phyloP scores from a whole-genome alignment of 495 filamentous ascomycete species.

The Trichocladium uniseriatum region DNA sequence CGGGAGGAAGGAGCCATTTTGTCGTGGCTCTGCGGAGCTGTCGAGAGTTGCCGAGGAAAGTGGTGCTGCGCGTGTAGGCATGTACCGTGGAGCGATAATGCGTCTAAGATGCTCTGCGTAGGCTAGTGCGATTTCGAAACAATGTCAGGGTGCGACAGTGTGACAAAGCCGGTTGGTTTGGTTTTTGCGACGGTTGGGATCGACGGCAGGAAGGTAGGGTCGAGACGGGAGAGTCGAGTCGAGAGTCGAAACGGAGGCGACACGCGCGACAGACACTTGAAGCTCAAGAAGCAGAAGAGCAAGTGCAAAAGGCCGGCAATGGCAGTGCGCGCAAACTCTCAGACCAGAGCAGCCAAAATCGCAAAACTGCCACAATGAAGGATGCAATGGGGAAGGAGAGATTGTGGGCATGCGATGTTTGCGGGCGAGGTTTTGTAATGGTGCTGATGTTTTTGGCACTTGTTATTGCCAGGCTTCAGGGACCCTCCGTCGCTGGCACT shows the following conservation, averaged over 20 bases:
- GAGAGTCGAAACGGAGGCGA: too few relatives aligned
- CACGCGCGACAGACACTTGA: too few relatives aligned
- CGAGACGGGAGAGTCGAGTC: too few relatives aligned
- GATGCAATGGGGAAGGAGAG: constrained; percentile 17
- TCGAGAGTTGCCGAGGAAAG: not conserved
- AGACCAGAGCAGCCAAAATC: not conserved
- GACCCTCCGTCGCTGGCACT: not conserved
- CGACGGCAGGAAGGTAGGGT: too few relatives aligned
- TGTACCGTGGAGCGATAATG: not conserved
- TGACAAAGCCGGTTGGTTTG: not conserved
- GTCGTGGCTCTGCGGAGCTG: constrained; percentile 9
- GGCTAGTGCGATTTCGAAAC: not conserved
- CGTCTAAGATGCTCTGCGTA: not conserved
- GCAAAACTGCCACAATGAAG: constrained; percentile 1
- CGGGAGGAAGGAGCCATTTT: constrained; percentile 38
- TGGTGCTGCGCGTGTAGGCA: not conserved
- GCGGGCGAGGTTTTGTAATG: constrained; percentile 11
- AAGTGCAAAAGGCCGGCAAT: not conserved
- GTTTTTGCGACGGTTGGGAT: too few relatives aligned
- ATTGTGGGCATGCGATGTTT: constrained; percentile 1
- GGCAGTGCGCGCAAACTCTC: not conserved
- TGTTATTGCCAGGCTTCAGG: constrained; percentile 5
- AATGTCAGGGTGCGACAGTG: not conserved
- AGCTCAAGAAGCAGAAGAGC: not conserved
- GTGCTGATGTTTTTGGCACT: constrained; percentile 8